These are phyloP conservation scores for Fusarium beomiforme DNA, from an alignment of 2,329 filamentous ascomycete species.

Conservation along the genomic window DNA sequence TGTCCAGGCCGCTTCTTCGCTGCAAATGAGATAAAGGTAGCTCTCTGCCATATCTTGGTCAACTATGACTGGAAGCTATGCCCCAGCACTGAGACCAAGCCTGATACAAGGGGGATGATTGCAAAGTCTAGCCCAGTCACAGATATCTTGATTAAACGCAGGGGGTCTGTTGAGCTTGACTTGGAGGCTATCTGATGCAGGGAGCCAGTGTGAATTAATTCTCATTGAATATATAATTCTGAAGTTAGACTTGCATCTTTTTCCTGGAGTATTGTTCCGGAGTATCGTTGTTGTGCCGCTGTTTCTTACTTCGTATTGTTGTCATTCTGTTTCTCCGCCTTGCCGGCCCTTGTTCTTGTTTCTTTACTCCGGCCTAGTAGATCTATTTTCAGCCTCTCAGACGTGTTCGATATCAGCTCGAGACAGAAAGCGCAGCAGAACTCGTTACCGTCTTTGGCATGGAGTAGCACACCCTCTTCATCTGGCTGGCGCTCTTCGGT, in stretches of 20 bases:
- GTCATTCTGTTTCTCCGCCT: no score
- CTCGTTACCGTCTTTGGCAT: no score
- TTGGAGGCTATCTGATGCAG: background rate
- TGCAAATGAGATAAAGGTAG: background rate
- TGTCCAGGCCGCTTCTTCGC: constrained; percentile 3
- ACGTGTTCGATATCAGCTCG: no score
- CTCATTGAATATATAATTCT: no score
- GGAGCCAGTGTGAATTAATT: accelerated
- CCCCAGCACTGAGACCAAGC: background rate
- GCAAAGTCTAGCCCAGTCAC: background rate
- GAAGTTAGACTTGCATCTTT: accelerated
- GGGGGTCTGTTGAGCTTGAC: background rate
- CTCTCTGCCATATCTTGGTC: background rate
- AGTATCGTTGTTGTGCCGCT: no score
- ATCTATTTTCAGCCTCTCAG: no score
- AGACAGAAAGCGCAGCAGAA: no score
- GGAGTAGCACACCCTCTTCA: background rate
- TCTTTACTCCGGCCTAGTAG: no score
- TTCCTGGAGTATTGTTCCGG: no score
- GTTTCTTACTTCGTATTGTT: no score
- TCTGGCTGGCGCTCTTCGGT: no score
- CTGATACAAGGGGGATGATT: background rate
- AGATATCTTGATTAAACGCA: background rate
- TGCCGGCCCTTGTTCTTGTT: no score
- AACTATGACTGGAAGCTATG: constrained; percentile 10